A percentile compares a stretch with the other conserved stretches of the same genome.
These are phyloP conservation scores for Alternaria panax DNA, from an alignment of 2,329 filamentous ascomycete genomes.

Conservation along the genomic window DNA sequence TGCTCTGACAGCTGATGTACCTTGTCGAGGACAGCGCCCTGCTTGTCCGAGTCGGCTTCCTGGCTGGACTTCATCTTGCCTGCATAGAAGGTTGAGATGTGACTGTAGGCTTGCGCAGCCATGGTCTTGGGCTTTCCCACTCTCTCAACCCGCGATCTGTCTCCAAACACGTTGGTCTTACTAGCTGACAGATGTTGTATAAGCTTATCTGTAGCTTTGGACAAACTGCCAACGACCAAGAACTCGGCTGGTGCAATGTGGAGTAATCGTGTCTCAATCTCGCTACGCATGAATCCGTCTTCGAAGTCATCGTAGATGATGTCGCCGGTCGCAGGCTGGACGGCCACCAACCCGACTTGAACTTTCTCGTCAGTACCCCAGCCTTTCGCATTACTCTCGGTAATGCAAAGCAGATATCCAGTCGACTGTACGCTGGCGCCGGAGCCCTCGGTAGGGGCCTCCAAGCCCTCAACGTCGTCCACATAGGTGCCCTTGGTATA, in stretches of 20 bases:
- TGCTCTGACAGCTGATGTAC: constrained; percentile 84
- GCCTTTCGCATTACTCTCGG: constrained; percentile 80
- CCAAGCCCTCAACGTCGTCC: constrained; percentile 86
- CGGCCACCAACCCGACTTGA: constrained; percentile 87
- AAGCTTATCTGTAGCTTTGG: constrained; percentile 90
- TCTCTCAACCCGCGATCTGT: constrained; percentile 84
- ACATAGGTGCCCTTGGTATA: constrained; percentile 99
- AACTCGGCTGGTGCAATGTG: constrained; percentile 97
- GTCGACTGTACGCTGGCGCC: constrained; percentile 66
- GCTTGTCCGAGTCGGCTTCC: constrained; percentile 43
- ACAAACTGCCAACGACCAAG: constrained; percentile 87
- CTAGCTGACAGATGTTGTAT: constrained; percentile 88
- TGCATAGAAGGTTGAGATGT: constrained; percentile 92
- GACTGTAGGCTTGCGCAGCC: constrained; percentile 83
- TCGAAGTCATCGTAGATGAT: constrained; percentile 96
- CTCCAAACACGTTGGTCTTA: constrained; percentile 89
- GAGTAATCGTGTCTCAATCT: constrained; percentile 92
- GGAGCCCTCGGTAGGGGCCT: constrained; percentile 56
- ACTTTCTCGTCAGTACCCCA: constrained; percentile 92
- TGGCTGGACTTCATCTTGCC: constrained; percentile 71
- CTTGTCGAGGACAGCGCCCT: constrained; percentile 76
- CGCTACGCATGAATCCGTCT: constrained; percentile 95
- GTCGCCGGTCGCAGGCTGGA: constrained; percentile 94
- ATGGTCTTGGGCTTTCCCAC: constrained; percentile 79
- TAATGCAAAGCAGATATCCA: constrained; percentile 93